A percentile compares a stretch with the other conserved stretches of the same genome.
Evolutionary conservation across 257 asterid genomes (phyloP).

Genomic region (Ilex aquifolium): DNA sequence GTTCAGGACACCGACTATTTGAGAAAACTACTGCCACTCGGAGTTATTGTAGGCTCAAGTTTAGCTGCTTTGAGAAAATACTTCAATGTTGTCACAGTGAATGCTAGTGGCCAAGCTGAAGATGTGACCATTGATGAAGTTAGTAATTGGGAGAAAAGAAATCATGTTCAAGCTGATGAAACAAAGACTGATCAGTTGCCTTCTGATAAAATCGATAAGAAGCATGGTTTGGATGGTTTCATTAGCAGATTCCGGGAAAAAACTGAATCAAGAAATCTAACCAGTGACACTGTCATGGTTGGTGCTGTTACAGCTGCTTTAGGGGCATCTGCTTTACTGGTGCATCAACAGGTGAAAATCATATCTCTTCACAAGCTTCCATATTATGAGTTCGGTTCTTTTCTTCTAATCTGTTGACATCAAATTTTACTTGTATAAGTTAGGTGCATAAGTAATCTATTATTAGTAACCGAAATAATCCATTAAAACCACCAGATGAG

Average conservation of each 20-base stretch:
- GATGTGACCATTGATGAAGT: slow-evolving; percentile 24
- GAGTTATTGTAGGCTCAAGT: slow-evolving; percentile 80
- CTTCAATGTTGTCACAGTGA: slow-evolving; percentile 46
- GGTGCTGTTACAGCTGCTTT: slow-evolving; percentile 96
- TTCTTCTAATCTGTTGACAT: no score
- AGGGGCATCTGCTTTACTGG: slow-evolving; percentile 87
- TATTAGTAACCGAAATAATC: no score
- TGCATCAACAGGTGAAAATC: slow-evolving; percentile 51
- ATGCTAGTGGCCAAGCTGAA: slow-evolving; percentile 31
- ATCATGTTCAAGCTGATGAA: slow-evolving; percentile 21
- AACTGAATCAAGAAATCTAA: slow-evolving; percentile 31
- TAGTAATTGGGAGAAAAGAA: slow-evolving; percentile 19
- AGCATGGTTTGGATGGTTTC: slow-evolving; percentile 14
- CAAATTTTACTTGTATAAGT: no score
- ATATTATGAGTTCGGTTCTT: no score
- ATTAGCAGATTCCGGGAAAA: slow-evolving; percentile 26
- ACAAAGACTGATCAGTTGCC: slow-evolving; percentile 20
- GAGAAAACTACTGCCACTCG: slow-evolving; percentile 68
- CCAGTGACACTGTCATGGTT: slow-evolving; percentile 39
- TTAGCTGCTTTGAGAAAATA: slow-evolving; percentile 71
- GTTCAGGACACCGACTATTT: slow-evolving; percentile 57
- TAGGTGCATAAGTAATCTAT: no score
- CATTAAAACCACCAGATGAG: no score
- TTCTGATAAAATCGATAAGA: slow-evolving; percentile 13
- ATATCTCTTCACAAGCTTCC: no score